Evolutionary conservation across 345 rosid species (phyloP).

Genomic region (Citrus trifoliata): DNA sequence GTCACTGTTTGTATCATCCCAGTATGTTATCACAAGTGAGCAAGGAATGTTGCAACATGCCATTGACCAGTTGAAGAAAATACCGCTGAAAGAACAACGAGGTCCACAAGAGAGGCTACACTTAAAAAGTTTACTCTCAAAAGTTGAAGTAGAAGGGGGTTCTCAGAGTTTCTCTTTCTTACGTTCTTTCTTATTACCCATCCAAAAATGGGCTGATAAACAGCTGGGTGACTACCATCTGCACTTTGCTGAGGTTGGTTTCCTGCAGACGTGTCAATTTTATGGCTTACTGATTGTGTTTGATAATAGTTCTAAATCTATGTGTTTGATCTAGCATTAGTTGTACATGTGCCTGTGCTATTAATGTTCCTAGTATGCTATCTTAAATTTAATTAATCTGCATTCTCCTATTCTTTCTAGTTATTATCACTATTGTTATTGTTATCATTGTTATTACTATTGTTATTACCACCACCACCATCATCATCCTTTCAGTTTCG

Average conservation of each 20-base stretch:
- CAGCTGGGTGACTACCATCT: conserved; percentile 86
- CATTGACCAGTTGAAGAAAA: conserved; percentile 80
- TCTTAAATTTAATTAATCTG: neutral
- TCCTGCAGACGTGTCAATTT: neutral
- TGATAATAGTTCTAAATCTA: neutral
- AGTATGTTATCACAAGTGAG: conserved; percentile 85
- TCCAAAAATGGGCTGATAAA: conserved; percentile 88
- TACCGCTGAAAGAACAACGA: conserved; percentile 86
- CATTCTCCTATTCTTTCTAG: neutral
- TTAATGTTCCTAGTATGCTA: neutral
- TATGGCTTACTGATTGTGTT: neutral
- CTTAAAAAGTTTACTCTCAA: conserved; percentile 68
- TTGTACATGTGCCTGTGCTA: neutral
- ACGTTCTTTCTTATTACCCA: conserved; percentile 82
- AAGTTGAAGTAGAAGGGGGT: conserved; percentile 62
- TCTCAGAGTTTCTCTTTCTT: conserved; percentile 53
- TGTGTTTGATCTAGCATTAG: neutral
- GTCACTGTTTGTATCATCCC: conserved; percentile 30
- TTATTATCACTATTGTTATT: neutral
- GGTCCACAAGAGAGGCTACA: conserved; percentile 98
- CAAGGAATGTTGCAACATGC: conserved; percentile 77
- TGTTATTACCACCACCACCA: too few species aligned
- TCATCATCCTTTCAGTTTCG: neutral
- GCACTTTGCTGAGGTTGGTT: conserved; percentile 76
- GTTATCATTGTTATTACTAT: neutral